Conservation (phyloP, 148 eudicot genomes). For the Cornus controversa region DNA sequence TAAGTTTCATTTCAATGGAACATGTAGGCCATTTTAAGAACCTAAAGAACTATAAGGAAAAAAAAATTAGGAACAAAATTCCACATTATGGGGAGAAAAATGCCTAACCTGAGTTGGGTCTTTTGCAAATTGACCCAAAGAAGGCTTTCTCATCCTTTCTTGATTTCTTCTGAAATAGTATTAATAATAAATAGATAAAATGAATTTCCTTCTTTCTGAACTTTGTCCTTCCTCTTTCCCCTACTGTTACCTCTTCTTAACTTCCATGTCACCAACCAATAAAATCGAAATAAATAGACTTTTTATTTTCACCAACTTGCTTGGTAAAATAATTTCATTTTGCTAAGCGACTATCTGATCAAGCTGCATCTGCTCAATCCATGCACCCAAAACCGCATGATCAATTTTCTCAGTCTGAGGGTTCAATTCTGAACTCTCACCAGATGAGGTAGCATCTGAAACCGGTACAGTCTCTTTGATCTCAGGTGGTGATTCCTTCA, state of each 20-base stretch:
- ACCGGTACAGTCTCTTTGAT: slow-evolving; percentile 26
- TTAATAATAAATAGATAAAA: slow-evolving; percentile 31
- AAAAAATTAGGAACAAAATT: slow-evolving; percentile 5
- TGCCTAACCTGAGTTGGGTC: slow-evolving; percentile 29
- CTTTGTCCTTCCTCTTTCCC: slow-evolving; percentile 16
- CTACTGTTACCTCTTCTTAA: slow-evolving; percentile 18
- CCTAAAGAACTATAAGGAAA: slow-evolving; percentile 5
- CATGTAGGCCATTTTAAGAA: slow-evolving; percentile 21
- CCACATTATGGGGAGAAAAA: slow-evolving; percentile 17
- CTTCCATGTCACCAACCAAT: slow-evolving; percentile 11
- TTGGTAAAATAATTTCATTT: slow-evolving; percentile 34
- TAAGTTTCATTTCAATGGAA: too few relatives aligned
- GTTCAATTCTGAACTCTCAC: slow-evolving; percentile 35
- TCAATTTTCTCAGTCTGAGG: slow-evolving; percentile 34
- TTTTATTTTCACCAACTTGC: slow-evolving; percentile 11
- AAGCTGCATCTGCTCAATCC: slow-evolving; percentile 52
- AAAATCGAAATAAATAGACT: slow-evolving; percentile 18
- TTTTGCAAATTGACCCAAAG: slow-evolving; percentile 39
- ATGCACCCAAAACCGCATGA: slow-evolving; percentile 51
- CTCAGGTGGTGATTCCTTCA: slow-evolving; percentile 52
- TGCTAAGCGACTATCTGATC: slow-evolving; percentile 22
- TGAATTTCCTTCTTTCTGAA: slow-evolving; percentile 13
- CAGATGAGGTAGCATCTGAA: slow-evolving; percentile 24
- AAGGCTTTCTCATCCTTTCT: slow-evolving; percentile 24
- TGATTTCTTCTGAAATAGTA: slow-evolving; percentile 25